phyloP scores from a whole-genome alignment of 345 rosid genomes.

The Trapa incisa region DNA sequence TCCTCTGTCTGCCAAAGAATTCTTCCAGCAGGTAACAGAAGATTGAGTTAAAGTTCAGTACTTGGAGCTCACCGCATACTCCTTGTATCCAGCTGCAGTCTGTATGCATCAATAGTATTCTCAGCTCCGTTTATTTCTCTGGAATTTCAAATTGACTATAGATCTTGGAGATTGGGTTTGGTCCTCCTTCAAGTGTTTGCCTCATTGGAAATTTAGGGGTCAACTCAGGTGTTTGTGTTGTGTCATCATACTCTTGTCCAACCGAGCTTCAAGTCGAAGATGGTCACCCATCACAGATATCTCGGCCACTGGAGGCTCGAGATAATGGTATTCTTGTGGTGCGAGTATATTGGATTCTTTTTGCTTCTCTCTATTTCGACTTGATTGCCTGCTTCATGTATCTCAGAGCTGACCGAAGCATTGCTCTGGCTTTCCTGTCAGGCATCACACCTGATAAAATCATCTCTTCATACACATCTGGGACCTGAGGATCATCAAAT shows the following conservation, averaged over 20 bases:
- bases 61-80: not conserved
- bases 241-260: not conserved
- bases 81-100: not conserved
- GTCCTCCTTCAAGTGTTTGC: not conserved
- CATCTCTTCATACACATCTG: constrained; percentile 87
- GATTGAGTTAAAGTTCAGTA: not conserved
- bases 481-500: constrained; percentile 46
- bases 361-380: not conserved
- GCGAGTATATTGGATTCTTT: not conserved
- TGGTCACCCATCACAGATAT: not conserved
- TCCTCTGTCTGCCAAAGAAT: not conserved
- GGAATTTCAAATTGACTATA: too few relatives aligned
- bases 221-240: not conserved
- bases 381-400: constrained; percentile 70
- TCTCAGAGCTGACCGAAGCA: constrained; percentile 87
- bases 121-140: constrained; percentile 31
- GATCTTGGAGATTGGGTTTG: not conserved
- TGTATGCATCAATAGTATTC: constrained; percentile 46
- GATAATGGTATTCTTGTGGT: not conserved
- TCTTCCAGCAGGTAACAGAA: not conserved
- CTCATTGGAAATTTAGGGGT: not conserved
- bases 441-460: constrained; percentile 74
- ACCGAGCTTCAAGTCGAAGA: not conserved
- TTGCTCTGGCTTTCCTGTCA: constrained; percentile 84
- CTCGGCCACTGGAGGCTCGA: not conserved